A percentile compares a stretch with the other conserved stretches of the same genome.
Conservation (phyloP, 352 stramenopile species). For the Globisporangium cystogenes region DNA sequence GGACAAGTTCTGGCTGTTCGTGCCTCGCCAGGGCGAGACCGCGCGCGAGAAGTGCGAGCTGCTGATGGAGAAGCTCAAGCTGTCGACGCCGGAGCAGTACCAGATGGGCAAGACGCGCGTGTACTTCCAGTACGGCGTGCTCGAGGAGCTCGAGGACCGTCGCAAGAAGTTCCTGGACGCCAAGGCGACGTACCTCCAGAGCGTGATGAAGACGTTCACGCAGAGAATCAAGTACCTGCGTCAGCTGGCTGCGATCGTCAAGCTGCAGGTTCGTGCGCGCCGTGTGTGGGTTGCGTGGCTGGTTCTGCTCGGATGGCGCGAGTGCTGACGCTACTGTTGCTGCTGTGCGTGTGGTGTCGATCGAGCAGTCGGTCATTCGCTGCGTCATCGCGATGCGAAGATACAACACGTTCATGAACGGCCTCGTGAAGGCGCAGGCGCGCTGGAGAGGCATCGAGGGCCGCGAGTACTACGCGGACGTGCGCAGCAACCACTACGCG, state of each 20-base stretch:
- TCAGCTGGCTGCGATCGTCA: constrained; percentile 73
- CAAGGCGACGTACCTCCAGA: constrained; percentile 75
- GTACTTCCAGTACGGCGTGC: constrained; percentile 83
- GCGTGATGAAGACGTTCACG: constrained; percentile 75
- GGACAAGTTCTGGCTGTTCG: constrained; percentile 83
- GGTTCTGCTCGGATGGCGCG: neutral
- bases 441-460: constrained; percentile 67
- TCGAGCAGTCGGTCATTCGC: constrained; percentile 52
- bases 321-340: neutral
- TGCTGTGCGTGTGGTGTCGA: neutral
- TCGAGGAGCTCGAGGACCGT: constrained; percentile 84
- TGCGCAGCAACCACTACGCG: constrained; percentile 80
- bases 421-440: constrained; percentile 59
- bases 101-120: constrained; percentile 85
- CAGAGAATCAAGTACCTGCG: constrained; percentile 74
- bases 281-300: neutral
- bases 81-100: constrained; percentile 65
- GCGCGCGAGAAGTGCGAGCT: constrained; percentile 66
- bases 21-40: constrained; percentile 49
- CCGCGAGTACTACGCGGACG: constrained; percentile 55
- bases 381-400: constrained; percentile 80
- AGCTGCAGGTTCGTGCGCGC: constrained; percentile 41
- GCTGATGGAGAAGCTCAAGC: constrained; percentile 80
- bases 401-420: constrained; percentile 81
- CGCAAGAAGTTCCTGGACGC: constrained; percentile 84